Percentiles rank a stretch among this genome's conserved stretches.
Evolutionary conservation across 2,329 filamentous ascomycete genomes (phyloP).

Genomic region (Talaromyces piceae): DNA sequence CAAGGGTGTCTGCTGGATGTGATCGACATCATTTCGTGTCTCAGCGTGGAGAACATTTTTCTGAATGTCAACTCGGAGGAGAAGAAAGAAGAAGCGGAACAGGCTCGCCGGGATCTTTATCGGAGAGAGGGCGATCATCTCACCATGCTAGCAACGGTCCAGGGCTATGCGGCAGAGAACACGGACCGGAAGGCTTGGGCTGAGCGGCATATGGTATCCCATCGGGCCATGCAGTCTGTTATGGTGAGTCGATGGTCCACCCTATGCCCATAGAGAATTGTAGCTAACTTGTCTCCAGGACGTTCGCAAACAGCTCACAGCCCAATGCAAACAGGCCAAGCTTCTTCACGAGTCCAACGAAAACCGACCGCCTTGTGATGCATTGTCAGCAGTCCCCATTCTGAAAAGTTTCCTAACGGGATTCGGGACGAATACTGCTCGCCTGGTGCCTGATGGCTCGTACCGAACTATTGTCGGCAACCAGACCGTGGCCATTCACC

Average conservation of each 20-base stretch:
- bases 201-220: constrained; percentile 51
- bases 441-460: constrained; percentile 52
- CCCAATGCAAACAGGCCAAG: constrained; percentile 47
- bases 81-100: constrained; percentile 51
- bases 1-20: constrained; percentile 69
- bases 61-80: constrained; percentile 53
- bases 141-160: constrained; percentile 54
- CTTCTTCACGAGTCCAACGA: constrained; percentile 27
- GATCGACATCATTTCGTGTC: constrained; percentile 70
- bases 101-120: constrained; percentile 49
- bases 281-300: constrained; percentile 32
- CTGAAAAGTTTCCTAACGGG: constrained; percentile 52
- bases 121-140: constrained; percentile 58
- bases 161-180: constrained; percentile 51
- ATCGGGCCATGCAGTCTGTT: constrained; percentile 58
- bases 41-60: constrained; percentile 60
- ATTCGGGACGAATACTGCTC: constrained; percentile 54
- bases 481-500: constrained; percentile 57
- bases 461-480: constrained; percentile 56
- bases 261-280: background rate
- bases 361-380: constrained; percentile 16
- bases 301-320: constrained; percentile 54
- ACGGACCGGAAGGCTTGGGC: constrained; percentile 55
- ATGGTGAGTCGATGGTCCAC: constrained; percentile 38
- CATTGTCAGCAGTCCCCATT: constrained; percentile 39